Conservation (phyloP, 75 land plant genomes). For the Cupressus sempervirens region DNA sequence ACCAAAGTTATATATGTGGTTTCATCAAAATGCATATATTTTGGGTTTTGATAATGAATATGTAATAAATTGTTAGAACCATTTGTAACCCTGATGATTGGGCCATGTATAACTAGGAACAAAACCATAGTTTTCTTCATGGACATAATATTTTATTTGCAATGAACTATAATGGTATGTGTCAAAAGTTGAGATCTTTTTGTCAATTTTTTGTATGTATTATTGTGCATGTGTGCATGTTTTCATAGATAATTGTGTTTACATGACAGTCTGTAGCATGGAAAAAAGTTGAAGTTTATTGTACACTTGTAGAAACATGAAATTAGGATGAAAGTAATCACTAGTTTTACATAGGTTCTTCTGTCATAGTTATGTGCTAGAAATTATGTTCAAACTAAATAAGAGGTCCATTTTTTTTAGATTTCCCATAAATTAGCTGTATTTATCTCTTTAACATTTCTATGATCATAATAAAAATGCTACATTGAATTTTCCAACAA, state of each 20-base stretch:
- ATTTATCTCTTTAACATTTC: not conserved
- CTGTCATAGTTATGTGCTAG: too few species aligned
- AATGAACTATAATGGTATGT: not conserved
- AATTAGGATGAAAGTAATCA: too few species aligned
- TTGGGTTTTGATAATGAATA: not conserved
- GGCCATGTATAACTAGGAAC: not conserved
- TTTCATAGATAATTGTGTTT: not conserved
- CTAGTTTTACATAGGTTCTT: too few species aligned
- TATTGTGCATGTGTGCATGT: not conserved
- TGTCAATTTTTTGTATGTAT: not conserved
- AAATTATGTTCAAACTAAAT: not conserved
- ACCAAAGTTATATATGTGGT: too few species aligned
- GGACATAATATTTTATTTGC: not conserved
- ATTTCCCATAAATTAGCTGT: not conserved
- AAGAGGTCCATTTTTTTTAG: not conserved
- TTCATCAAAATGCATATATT: too few species aligned
- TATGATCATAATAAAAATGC: too few species aligned
- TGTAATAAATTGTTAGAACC: not conserved
- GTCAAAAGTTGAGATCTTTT: not conserved
- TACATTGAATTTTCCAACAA: too few species aligned
- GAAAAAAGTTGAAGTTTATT: too few species aligned
- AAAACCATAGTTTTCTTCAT: not conserved
- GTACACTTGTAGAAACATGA: too few species aligned
- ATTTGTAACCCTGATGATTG: not conserved
- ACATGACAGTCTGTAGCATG: not conserved